These are phyloP conservation scores for Ogataea sp. DNA, from an alignment of 805 yeast species.

Conservation along the genomic window DNA sequence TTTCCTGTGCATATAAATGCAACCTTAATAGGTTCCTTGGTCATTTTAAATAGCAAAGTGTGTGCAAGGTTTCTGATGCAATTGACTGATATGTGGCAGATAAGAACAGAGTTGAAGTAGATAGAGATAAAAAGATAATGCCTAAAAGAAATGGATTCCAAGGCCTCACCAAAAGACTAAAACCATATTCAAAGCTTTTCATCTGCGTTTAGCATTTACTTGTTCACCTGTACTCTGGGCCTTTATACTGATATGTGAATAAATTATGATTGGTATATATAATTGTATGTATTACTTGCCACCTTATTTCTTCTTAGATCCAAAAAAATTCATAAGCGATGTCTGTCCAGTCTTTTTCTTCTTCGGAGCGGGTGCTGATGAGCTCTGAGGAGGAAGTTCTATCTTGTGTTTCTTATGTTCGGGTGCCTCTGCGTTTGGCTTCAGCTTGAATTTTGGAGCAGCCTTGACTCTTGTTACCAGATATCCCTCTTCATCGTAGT, in stretches of 20 bases:
- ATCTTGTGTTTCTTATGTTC: neutral
- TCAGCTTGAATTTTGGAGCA: constrained; percentile 3
- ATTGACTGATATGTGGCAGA: neutral
- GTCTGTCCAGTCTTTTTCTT: constrained; percentile 16
- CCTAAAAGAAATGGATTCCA: too few relatives aligned
- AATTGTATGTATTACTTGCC: constrained; percentile 1
- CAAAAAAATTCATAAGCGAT: constrained; percentile 24
- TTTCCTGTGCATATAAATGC: constrained; percentile 92
- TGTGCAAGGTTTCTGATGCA: neutral
- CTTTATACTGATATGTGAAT: too few relatives aligned
- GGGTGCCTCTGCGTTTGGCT: constrained; percentile 7
- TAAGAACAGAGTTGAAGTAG: too few relatives aligned
- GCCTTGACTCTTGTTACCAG: constrained; percentile 13
- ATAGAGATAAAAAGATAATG: too few relatives aligned
- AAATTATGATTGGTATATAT: too few relatives aligned
- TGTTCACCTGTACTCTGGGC: too few relatives aligned
- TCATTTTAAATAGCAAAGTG: neutral
- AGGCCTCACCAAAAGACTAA: too few relatives aligned
- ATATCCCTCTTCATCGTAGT: constrained; percentile 24
- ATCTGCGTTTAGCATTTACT: too few relatives aligned
- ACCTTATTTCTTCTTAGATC: constrained; percentile 22
- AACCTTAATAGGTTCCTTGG: constrained; percentile 28
- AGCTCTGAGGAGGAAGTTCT: neutral
- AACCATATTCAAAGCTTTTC: too few relatives aligned
- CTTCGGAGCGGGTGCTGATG: too few relatives aligned